Conservation (phyloP, 2,329 filamentous ascomycete genomes). For the Aspergillus puulaauensis region DNA sequence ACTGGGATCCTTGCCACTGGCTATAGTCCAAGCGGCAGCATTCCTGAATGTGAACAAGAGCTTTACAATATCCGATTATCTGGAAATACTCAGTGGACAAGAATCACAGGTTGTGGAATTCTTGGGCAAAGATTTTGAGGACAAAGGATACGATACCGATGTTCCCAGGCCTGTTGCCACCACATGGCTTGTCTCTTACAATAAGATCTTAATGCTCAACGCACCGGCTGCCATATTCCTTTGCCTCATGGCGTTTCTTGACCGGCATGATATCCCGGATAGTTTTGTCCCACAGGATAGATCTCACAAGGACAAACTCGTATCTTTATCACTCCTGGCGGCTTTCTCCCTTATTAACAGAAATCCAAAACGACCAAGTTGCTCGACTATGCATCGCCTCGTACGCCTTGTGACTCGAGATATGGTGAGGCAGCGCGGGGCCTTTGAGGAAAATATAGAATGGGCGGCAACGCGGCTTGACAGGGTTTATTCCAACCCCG, state of each 20-base stretch:
- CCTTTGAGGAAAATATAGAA: too few relatives aligned
- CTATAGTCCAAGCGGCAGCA: constrained; percentile 25
- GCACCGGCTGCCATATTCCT: constrained; percentile 14
- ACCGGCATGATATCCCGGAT: constrained; percentile 25
- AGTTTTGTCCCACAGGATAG: not conserved
- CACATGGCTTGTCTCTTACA: constrained; percentile 13
- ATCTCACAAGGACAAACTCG: too few relatives aligned
- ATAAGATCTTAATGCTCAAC: too few relatives aligned
- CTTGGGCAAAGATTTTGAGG: constrained; percentile 9
- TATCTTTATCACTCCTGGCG: constrained; percentile 20
- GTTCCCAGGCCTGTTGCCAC: constrained; percentile 1
- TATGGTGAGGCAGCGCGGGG: too few relatives aligned
- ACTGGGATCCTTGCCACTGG: constrained; percentile 25
- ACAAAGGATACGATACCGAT: not conserved
- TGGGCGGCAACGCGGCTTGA: too few relatives aligned
- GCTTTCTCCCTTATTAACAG: constrained; percentile 14
- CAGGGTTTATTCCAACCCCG: too few relatives aligned
- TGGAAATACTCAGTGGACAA: constrained; percentile 1
- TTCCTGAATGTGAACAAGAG: constrained; percentile 16
- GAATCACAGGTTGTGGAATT: constrained; percentile 1
- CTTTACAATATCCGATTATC: not conserved
- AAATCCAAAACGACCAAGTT: too few relatives aligned
- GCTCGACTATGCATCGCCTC: constrained; percentile 28
- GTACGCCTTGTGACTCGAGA: constrained; percentile 22
- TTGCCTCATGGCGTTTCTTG: constrained; percentile 31